These are phyloP conservation scores for Chlamydomonas incerta DNA, from an alignment of 139 green algal genomes.

Conservation along the genomic window DNA sequence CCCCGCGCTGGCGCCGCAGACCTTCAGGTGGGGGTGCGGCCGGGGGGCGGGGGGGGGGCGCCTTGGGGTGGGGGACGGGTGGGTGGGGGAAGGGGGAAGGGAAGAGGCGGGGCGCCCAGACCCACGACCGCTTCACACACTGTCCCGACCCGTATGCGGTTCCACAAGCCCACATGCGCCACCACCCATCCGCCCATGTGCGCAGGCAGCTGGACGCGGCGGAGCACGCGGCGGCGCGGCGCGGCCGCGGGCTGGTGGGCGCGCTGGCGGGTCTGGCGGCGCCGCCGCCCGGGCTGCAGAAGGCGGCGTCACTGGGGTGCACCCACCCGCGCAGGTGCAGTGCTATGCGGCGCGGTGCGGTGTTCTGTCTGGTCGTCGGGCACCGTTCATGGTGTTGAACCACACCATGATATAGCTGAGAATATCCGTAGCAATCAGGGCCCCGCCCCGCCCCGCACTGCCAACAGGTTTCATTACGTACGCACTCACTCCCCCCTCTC, in stretches of 20 bases:
- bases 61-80: neutral
- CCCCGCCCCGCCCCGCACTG: too few species aligned
- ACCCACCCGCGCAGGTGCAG: slow-evolving; percentile 4
- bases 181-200: neutral
- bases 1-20: slow-evolving; percentile 45
- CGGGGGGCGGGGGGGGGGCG: neutral
- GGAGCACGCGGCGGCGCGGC: neutral
- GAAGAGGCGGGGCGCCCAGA: too few species aligned
- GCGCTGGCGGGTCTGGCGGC: neutral
- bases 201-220: neutral
- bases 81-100: neutral
- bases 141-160: too few species aligned
- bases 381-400: neutral
- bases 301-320: slow-evolving; percentile 2
- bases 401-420: neutral
- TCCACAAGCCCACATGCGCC: too few species aligned
- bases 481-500: too few species aligned
- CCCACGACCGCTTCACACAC: too few species aligned
- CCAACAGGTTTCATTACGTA: too few species aligned
- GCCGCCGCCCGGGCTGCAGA: neutral
- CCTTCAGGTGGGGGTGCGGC: slow-evolving; percentile 27
- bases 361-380: neutral
- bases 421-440: too few species aligned
- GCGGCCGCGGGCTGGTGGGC: neutral
- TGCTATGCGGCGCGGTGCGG: neutral